A percentile compares a stretch with the other conserved stretches of the same genome.
These are phyloP conservation scores for Hyaloscypha hepaticicola DNA, from an alignment of 495 filamentous ascomycete genomes.

Conservation along the genomic window DNA sequence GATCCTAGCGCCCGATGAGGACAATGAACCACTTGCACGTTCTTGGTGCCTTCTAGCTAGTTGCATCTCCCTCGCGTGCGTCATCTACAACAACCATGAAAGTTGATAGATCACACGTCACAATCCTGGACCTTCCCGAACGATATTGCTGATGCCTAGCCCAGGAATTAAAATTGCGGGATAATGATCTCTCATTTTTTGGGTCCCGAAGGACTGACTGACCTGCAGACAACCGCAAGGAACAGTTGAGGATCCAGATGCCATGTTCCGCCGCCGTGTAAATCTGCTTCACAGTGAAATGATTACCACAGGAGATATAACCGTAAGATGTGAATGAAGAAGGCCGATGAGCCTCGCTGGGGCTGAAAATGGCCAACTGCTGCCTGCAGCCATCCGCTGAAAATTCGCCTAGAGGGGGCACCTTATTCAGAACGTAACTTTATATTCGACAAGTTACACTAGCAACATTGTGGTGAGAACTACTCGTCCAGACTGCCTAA, in stretches of 20 bases:
- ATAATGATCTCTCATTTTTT: neutral
- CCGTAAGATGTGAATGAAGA: neutral
- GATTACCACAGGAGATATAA: neutral
- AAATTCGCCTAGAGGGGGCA: neutral
- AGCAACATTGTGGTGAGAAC: neutral
- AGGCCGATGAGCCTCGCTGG: neutral
- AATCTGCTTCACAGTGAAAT: neutral
- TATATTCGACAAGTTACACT: neutral
- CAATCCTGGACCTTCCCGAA: neutral
- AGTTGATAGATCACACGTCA: constrained; percentile 17
- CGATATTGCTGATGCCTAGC: neutral
- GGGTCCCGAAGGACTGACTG: neutral
- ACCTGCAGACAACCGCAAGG: neutral
- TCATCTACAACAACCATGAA: constrained; percentile 4
- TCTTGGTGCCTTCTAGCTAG: neutral
- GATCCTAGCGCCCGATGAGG: neutral
- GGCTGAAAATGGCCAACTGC: neutral
- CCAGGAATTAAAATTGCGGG: neutral
- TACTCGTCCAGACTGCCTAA: too few species aligned
- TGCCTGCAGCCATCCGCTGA: neutral
- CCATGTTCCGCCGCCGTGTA: neutral
- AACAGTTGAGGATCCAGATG: neutral
- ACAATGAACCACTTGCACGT: neutral
- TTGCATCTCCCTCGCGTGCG: neutral
- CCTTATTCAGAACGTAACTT: neutral